A percentile compares a stretch with the other conserved stretches of the same genome.
Conservation (phyloP, 176 grass and related monocot genomes). For the Juncus effusus region DNA sequence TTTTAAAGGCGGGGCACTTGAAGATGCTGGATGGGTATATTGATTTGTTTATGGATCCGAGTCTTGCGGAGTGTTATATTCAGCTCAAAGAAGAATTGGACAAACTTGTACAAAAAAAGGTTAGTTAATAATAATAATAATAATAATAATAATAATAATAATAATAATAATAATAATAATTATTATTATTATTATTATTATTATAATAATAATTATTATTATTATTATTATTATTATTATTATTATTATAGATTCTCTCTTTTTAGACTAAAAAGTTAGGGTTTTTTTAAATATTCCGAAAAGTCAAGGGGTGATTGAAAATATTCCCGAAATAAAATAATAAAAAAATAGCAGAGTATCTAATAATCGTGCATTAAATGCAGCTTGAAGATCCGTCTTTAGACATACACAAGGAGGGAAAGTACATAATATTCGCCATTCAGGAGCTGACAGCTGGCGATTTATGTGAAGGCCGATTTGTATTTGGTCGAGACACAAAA, state of each 20-base stretch:
- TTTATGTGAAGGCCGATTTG: slow-evolving; percentile 88
- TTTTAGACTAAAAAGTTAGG: too few relatives aligned
- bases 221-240: too few relatives aligned
- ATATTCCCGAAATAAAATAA: too few relatives aligned
- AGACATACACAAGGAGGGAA: slow-evolving; percentile 94
- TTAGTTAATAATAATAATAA: slow-evolving; percentile 15
- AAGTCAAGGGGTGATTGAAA: too few relatives aligned
- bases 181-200: neutral
- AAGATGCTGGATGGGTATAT: slow-evolving; percentile 98
- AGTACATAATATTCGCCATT: slow-evolving; percentile 70
- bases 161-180: too few relatives aligned
- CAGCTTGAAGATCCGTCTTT: slow-evolving; percentile 74
- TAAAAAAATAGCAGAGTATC: too few relatives aligned
- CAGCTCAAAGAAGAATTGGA: slow-evolving; percentile 84
- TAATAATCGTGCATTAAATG: neutral
- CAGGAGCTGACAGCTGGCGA: slow-evolving; percentile 87
- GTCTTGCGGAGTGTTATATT: slow-evolving; percentile 77
- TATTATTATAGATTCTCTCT: too few relatives aligned
- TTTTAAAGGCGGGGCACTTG: slow-evolving; percentile 67
- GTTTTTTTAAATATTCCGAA: neutral
- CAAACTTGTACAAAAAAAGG: slow-evolving; percentile 89
- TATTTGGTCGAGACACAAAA: slow-evolving; percentile 74
- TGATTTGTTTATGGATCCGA: slow-evolving; percentile 96
- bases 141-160: too few relatives aligned
- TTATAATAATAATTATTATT: neutral